These are phyloP conservation scores for Davidsoniella neocaledoniae DNA, from an alignment of 2,329 filamentous ascomycete species.

Conservation along the genomic window DNA sequence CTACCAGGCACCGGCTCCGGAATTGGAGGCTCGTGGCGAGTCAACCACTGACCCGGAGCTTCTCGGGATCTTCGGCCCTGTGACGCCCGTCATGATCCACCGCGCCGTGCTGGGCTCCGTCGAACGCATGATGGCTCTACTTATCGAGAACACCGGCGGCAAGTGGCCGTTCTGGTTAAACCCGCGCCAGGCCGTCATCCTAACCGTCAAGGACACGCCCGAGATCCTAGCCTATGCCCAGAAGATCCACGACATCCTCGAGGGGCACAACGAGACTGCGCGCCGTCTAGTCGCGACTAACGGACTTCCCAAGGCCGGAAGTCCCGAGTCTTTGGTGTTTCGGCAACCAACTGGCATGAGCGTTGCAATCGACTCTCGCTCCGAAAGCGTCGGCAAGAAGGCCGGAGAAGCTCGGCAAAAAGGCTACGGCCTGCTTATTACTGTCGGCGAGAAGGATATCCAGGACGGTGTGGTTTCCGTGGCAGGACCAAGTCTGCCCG, in stretches of 20 bases:
- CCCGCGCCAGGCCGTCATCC: slow-evolving; percentile 57
- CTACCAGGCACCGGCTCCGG: slow-evolving; percentile 42
- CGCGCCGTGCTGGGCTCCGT: slow-evolving; percentile 71
- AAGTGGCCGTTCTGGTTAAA: slow-evolving; percentile 82
- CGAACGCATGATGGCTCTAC: slow-evolving; percentile 67
- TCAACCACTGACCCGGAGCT: slow-evolving; percentile 31
- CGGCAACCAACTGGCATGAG: slow-evolving; percentile 42
- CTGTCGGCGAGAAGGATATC: slow-evolving; percentile 52
- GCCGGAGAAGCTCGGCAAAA: slow-evolving; percentile 52
- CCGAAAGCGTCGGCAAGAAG: slow-evolving; percentile 49
- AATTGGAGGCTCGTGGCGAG: slow-evolving; percentile 37
- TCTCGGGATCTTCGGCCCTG: slow-evolving; percentile 37
- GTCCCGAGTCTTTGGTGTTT: slow-evolving; percentile 17
- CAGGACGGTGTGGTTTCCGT: slow-evolving; percentile 38
- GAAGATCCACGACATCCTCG: slow-evolving; percentile 30
- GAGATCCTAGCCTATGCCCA: slow-evolving; percentile 34
- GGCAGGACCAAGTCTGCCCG: slow-evolving; percentile 23
- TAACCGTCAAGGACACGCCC: slow-evolving; percentile 50
- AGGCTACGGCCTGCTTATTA: slow-evolving; percentile 57
- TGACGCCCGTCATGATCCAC: slow-evolving; percentile 64
- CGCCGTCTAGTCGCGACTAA: slow-evolving; percentile 2
- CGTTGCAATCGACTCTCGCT: slow-evolving; percentile 53
- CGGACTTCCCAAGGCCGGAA: too few relatives aligned
- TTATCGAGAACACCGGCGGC: slow-evolving; percentile 70
- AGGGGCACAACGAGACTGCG: slow-evolving; percentile 19